phyloP scores from a whole-genome alignment of 2,329 filamentous ascomycete species.

The Fusarium temperatum region DNA sequence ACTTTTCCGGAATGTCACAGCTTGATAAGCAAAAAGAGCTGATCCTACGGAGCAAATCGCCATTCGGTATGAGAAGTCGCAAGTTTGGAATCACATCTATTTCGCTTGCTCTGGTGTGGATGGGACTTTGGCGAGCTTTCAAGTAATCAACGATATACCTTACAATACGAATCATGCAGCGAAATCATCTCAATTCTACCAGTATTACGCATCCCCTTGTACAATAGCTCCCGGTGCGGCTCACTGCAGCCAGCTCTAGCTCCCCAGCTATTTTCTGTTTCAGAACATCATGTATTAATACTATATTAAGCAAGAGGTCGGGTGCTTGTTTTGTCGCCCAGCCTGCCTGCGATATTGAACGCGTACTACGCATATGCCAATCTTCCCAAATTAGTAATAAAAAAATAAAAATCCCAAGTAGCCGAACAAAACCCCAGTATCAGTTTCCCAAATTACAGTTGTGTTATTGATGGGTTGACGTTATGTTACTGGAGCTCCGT shows the following conservation, averaged over 20 bases:
- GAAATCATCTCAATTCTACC: constrained; percentile 14
- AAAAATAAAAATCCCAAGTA: no score
- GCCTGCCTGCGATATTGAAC: background rate
- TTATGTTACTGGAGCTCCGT: background rate
- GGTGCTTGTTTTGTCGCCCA: background rate
- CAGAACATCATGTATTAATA: background rate
- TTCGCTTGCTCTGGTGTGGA: constrained; percentile 72
- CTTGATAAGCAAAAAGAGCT: constrained; percentile 71
- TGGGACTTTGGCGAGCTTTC: constrained; percentile 75
- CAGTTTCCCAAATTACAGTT: background rate
- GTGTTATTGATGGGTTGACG: background rate
- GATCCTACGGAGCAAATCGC: constrained; percentile 74
- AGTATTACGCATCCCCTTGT: background rate
- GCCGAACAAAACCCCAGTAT: background rate
- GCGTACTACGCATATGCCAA: background rate
- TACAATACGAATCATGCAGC: background rate
- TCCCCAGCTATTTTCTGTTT: background rate
- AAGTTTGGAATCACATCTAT: constrained; percentile 73
- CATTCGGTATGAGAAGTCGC: constrained; percentile 77
- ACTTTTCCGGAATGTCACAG: constrained; percentile 77
- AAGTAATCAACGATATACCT: constrained; percentile 45
- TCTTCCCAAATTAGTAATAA: background rate
- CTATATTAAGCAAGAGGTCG: background rate
- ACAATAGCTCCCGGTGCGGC: background rate
- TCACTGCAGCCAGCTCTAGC: background rate